A percentile compares a stretch with the other conserved stretches of the same genome.
Conservation (phyloP, 306 rosid species). For the Phaseolus lunatus region DNA sequence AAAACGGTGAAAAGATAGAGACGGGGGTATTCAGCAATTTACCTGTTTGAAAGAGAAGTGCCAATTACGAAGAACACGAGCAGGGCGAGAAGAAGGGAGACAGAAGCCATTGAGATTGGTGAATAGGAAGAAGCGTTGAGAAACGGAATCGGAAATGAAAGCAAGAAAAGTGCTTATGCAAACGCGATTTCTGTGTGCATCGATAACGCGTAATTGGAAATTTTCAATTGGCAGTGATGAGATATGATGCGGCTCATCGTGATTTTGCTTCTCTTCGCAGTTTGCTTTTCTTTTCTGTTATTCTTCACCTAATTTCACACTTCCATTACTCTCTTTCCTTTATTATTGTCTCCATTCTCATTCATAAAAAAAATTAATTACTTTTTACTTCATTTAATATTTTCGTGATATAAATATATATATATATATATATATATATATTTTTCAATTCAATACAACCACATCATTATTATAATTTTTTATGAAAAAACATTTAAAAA, state of each 20-base stretch:
- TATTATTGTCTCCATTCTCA: no score
- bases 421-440: no score
- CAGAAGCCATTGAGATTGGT: conserved; percentile 39
- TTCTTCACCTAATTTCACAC: not conserved
- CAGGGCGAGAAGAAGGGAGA: conserved; percentile 26
- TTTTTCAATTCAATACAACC: no score
- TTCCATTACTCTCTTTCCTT: not conserved
- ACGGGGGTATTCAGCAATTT: conserved; percentile 11
- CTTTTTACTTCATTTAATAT: no score
- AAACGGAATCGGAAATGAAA: not conserved
- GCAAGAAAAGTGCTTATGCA: not conserved
- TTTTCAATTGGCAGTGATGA: not conserved
- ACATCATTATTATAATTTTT: no score
- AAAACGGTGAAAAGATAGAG: not conserved
- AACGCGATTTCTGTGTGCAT: not conserved
- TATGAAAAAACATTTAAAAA: no score
- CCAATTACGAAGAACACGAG: conserved; percentile 17
- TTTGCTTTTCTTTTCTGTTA: not conserved
- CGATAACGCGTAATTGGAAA: not conserved
- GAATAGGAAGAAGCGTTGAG: not conserved
- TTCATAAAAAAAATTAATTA: no score
- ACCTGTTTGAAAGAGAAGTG: conserved; percentile 56
- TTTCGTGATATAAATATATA: no score
- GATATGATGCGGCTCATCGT: not conserved
- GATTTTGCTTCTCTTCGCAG: conserved; percentile 9